These are phyloP conservation scores for Scheffersomyces amazonensis DNA, from an alignment of 805 yeast species.

Conservation along the genomic window DNA sequence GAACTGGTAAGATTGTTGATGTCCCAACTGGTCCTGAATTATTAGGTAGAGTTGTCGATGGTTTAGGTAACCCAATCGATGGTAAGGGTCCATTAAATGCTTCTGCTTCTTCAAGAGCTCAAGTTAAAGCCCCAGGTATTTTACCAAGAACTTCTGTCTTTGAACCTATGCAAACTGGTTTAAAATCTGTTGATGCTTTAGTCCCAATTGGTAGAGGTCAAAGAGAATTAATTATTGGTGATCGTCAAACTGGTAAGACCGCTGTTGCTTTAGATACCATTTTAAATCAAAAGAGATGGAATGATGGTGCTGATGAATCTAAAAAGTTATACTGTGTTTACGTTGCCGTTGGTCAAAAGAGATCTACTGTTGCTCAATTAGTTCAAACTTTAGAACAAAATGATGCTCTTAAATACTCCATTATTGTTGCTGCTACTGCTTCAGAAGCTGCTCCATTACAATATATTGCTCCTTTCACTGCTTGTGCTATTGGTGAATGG, in stretches of 20 bases:
- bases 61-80: constrained; percentile 98
- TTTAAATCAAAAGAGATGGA: constrained; percentile 99
- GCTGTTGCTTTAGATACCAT: constrained; percentile 98
- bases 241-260: constrained; percentile 99
- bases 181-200: constrained; percentile 97
- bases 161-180: constrained; percentile 99
- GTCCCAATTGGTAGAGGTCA: constrained; percentile 99
- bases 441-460: constrained; percentile 99
- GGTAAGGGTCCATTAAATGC: constrained; percentile 98
- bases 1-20: constrained; percentile 99
- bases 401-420: constrained; percentile 96
- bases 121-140: constrained; percentile 99
- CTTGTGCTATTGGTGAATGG: constrained; percentile 99
- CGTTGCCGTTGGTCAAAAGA: constrained; percentile 99
- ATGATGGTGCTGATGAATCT: constrained; percentile 88
- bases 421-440: constrained; percentile 99
- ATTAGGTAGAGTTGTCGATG: constrained; percentile 99
- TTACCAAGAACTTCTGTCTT: constrained; percentile 97
- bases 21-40: constrained; percentile 98
- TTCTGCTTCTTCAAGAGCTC: constrained; percentile 86
- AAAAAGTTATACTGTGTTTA: constrained; percentile 99
- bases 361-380: constrained; percentile 99
- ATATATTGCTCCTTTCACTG: constrained; percentile 99
- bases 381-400: constrained; percentile 98
- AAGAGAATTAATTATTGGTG: constrained; percentile 99